Evolutionary conservation across 2,329 filamentous ascomycete genomes (phyloP), one percentile per base, ranked within the genome.

Genomic region (Aspergillus sp.): DNA sequence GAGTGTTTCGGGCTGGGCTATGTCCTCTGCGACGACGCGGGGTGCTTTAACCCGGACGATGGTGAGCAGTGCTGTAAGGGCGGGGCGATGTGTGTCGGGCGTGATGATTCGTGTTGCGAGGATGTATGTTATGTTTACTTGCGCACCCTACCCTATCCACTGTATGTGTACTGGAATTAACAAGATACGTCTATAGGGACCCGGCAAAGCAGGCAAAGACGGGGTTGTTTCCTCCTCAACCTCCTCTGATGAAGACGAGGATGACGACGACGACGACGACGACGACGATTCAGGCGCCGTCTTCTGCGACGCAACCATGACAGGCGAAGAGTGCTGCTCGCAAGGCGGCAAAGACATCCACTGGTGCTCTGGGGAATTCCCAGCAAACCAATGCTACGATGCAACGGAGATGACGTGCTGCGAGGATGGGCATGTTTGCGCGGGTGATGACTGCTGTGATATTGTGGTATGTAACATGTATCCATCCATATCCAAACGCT

Each of bases 1-100:
- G 44, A 50, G 13, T 58, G 56, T n/a, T 58, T 47, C 39, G 56
- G 56, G 5, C n/a, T 20, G 4, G 56, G 56, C 8, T 50, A 58
- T 24, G 45, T 55, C 5, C 38, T 58, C 9, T 58, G 56, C 32
- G 56, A 58, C 30, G 47, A 55, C 8, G 51, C 52, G 12, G 56
- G 47, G 8, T 58, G 56, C 34, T 55, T 58, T 34, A 55, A 58
- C n/a, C 56, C 56, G 6, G 32, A 55, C 17, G 48, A 50, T 5
- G 47, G 39, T 15, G 44, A 58, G 22, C 44, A 55, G 32, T 58
- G 56, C 52, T 58, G 56, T 17, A 51, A 51, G 26, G 45, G 39
- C 12, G 56, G 56, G 24, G 34, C 51, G 54, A 36, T 44, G 50
- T 53, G 50, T 15, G 50, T 53, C 6, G 50, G 39, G 5, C n/a